Conservation (phyloP, 164 flowering plant species). For the Akebia trifoliata region DNA sequence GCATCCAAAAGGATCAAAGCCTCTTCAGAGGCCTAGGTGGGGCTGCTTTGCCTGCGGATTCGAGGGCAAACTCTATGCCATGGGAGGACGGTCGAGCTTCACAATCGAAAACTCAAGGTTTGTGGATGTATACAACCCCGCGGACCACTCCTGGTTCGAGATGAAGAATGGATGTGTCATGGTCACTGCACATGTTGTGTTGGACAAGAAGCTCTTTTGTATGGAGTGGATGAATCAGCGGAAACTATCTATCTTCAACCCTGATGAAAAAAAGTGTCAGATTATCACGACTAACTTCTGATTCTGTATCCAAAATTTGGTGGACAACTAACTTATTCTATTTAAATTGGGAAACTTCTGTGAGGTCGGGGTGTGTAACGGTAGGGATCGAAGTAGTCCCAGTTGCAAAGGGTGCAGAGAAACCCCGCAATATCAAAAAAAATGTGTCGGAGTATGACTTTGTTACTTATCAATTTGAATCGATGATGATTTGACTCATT, state of each 20-base stretch:
- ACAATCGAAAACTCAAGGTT: conserved; percentile 77
- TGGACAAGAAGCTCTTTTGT: conserved; percentile 68
- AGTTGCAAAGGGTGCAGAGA: too few species aligned
- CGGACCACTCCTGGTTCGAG: conserved; percentile 56
- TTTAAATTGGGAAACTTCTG: too few species aligned
- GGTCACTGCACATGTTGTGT: conserved; percentile 83
- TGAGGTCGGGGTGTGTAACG: too few species aligned
- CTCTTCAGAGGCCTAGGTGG: conserved; percentile 69
- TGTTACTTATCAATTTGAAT: too few species aligned
- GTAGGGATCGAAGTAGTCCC: too few species aligned
- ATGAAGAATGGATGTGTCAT: conserved; percentile 86
- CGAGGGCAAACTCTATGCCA: conserved; percentile 70
- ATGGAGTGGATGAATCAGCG: conserved; percentile 88
- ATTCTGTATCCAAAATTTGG: too few species aligned
- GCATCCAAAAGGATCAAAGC: too few species aligned
- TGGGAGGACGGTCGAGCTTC: conserved; percentile 88
- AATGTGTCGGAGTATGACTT: too few species aligned
- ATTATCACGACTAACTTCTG: too few species aligned
- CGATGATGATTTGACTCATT: too few species aligned
- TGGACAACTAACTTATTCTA: too few species aligned
- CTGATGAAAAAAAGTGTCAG: conserved; percentile 47
- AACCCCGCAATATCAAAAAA: too few species aligned
- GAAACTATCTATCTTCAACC: conserved; percentile 51
- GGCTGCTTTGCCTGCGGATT: conserved; percentile 79
- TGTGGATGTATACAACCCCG: conserved; percentile 64